phyloP scores from a whole-genome alignment of 768 basidiomycete genomes.

The Mrakia frigida region DNA sequence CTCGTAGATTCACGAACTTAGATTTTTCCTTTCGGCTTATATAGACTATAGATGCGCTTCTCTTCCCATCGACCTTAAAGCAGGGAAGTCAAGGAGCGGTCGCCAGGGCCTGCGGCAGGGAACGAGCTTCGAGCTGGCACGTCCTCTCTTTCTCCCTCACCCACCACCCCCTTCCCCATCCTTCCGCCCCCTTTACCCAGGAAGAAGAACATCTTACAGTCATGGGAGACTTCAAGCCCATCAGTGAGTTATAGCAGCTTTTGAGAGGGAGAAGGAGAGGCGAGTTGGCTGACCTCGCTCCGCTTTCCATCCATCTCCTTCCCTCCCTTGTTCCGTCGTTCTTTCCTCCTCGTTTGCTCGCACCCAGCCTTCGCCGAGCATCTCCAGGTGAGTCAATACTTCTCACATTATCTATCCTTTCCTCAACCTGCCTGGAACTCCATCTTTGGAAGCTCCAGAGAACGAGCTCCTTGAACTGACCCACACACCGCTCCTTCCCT shows the following conservation, averaged over 20 bases:
- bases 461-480: background rate
- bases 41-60: background rate
- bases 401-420: background rate
- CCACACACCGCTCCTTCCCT: background rate
- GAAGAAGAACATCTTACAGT: slow-evolving; percentile 16
- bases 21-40: too few relatives aligned
- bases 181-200: slow-evolving; percentile 14
- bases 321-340: background rate
- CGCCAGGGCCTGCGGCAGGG: too few relatives aligned
- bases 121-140: background rate
- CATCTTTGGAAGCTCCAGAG: background rate
- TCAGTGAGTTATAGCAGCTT: slow-evolving; percentile 35
- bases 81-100: too few relatives aligned
- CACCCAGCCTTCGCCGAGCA: slow-evolving; percentile 45
- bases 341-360: background rate
- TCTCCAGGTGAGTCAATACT: slow-evolving; percentile 42
- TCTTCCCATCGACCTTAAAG: background rate
- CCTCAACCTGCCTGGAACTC: background rate
- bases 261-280: background rate
- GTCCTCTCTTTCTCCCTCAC: background rate
- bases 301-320: background rate
- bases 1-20: background rate
- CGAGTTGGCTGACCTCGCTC: background rate
- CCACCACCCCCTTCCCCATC: slow-evolving; percentile 4
- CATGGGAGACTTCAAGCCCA: slow-evolving; percentile 45